Evolutionary conservation across 2,329 filamentous ascomycete species (phyloP), one percentile per base, ranked within the genome.

Genomic region (Amauroascus verrucosus): DNA sequence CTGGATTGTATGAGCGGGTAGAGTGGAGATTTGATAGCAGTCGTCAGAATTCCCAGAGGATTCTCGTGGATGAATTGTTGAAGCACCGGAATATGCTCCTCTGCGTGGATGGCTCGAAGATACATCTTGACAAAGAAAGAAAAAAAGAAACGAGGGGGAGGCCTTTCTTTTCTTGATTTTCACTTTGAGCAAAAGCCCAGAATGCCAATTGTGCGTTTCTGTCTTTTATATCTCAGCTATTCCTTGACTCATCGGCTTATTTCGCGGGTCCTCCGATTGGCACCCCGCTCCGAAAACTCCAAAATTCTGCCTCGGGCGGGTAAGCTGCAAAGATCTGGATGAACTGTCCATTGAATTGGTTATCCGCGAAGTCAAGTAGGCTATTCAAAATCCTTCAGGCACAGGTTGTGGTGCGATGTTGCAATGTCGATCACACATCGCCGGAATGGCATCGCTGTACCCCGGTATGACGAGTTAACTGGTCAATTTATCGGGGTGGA

Each of bases 1-100:
- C 72, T 81, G 49, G 72, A 74, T 59, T 82, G 81, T 3, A 84
- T 72, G 13, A 77, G 68, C 0, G 76, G 74, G 58, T 75, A 68
- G 0, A 61, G 64, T 8, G 67, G 41, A 0, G 78, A 82, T 0
- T 67, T 61, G 41, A 85, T 78, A 4, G 78, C 79, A 0, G 82
- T 85, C 7, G 79, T 84, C 6, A 85, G 61, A 13, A 84, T 70
- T 1, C 82, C 82, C 0, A 85, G 70, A 0, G 82, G 79, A 60
- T 83, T 78, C 13, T 77, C 72, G 18, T 71, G 72, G 60, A 85
- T 80, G 49, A 85, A 70, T 52, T 76, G 65, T 32, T 75, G 75
- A 20, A 85, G 73, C 2, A 68, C 66, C 0, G 70, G 66, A 52
- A 79, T 68, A 53, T 70, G 64, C 6, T 67, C 59, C 58, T 84